Conservation (phyloP, 2,329 filamentous ascomycete species). For the Aspergillus pseudoterreus region DNA sequence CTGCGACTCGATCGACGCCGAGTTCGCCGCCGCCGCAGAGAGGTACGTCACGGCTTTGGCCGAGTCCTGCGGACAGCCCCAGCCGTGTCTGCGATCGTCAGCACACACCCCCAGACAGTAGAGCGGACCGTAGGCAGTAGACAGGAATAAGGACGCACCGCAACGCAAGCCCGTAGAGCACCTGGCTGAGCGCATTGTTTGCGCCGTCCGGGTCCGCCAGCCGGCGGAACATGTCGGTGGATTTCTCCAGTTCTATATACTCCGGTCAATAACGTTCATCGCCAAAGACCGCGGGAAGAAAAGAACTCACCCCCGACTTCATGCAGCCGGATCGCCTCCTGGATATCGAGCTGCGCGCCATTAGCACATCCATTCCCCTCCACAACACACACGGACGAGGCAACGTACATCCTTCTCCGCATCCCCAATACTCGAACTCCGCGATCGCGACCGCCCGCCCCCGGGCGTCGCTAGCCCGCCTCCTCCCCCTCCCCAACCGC, state of each 20-base stretch:
- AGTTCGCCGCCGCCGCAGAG: constrained; percentile 83
- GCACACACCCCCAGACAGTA: neutral
- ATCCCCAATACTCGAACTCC: constrained; percentile 34
- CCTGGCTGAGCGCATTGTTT: constrained; percentile 92
- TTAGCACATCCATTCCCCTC: neutral
- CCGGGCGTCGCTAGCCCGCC: neutral
- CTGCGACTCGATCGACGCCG: constrained; percentile 78
- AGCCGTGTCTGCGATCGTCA: constrained; percentile 66
- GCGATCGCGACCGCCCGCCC: constrained; percentile 16
- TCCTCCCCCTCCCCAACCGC: neutral
- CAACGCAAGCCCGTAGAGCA: constrained; percentile 88
- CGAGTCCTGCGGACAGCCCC: constrained; percentile 76
- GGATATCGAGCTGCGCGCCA: constrained; percentile 59
- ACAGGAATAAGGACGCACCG: constrained; percentile 53
- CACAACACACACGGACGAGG: neutral
- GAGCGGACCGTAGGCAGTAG: neutral
- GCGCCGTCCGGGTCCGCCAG: constrained; percentile 79
- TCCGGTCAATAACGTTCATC: neutral
- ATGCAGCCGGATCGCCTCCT: constrained; percentile 92
- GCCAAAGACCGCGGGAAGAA: neutral
- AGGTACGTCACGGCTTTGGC: constrained; percentile 77
- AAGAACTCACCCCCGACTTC: constrained; percentile 62
- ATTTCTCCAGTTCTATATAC: constrained; percentile 61
- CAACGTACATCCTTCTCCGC: constrained; percentile 34
- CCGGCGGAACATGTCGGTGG: constrained; percentile 79